Evolutionary conservation across 2,329 filamentous ascomycete species (phyloP), one percentile per base, ranked within the genome.

Genomic region (Calonectria multiphialidica): DNA sequence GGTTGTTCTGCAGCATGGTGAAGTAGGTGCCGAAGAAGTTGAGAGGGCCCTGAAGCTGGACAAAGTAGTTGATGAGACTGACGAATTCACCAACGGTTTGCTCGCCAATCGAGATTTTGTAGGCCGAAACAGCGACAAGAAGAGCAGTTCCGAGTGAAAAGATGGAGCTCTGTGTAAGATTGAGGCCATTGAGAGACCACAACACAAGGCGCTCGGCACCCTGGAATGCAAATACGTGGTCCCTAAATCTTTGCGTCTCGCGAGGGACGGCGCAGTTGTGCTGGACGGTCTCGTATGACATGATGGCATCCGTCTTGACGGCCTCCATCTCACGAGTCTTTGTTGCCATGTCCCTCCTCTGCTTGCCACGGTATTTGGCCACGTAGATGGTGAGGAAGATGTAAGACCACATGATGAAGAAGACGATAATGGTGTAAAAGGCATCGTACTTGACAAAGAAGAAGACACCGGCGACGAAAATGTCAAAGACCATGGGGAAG

Each of bases 231-330:
- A 75, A 44, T 0, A 92, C 90, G 15, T 90, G 88, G 25, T 87
- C 83, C 35, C 85, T 87, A 78, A 91, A 92, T 8, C 89, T 85
- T 64, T 87, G 84, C 49, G 90, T 90, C 77, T 92, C 90, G 72
- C 89, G 88, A 1, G 83, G 83, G 72, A 92, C 88, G 21, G 90
- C 90, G 74, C 91, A 91, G 82, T 92, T 92, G 79, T 92, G 91
- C 75, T 92, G 91, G 53, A 92, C 90, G 1, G 90, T 92, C 72
- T 88, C 87, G 70, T 87, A 88, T 0, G 86, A 86, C 76, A 87
- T 81, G 49, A 88, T 85, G 3, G 87, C 83, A 75, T 88, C 87
- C 1, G 84, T 87, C 83, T 86, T 87, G 70, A 84, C 82, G 8
- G 86, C 86, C 53, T 88, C 86, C 86, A 88, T 87, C 71, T 88